Evolutionary conservation across 1,139 yeast genomes (phyloP).

Genomic region (Geotrichum fermentans): DNA sequence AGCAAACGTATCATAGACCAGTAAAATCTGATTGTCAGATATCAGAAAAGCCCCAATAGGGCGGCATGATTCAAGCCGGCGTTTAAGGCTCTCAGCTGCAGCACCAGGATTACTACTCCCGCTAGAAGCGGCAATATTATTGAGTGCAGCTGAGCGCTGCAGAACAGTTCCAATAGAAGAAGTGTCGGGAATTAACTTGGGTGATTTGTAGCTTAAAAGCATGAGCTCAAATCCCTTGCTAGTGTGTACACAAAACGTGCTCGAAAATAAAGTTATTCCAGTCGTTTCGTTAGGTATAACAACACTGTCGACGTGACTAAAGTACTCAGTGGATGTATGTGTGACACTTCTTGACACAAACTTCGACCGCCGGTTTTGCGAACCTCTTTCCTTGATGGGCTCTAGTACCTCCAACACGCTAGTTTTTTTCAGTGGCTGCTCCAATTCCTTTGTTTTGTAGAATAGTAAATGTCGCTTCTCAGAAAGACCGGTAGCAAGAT

Average conservation of each 20-base stretch:
- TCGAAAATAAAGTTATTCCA: conserved; percentile 41
- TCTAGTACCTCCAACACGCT: conserved; percentile 38
- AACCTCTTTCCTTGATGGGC: conserved; percentile 47
- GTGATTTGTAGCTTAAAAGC: conserved; percentile 54
- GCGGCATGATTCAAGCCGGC: conserved; percentile 32
- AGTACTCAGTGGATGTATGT: conserved; percentile 35
- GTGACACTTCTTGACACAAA: conserved; percentile 18
- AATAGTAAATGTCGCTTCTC: conserved; percentile 48
- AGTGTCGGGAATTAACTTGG: conserved; percentile 53
- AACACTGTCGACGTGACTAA: conserved; percentile 38
- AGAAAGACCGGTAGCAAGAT: conserved; percentile 15
- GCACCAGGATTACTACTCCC: conserved; percentile 5
- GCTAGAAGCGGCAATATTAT: conserved; percentile 6
- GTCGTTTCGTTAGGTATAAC: conserved; percentile 32
- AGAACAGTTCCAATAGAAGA: conserved; percentile 26
- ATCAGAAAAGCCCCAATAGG: conserved; percentile 65
- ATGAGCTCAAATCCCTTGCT: conserved; percentile 64
- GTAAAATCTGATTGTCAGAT: conserved; percentile 50
- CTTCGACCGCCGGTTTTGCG: conserved; percentile 35
- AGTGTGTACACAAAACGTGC: conserved; percentile 57
- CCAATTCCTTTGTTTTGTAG: conserved; percentile 35
- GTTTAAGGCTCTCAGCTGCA: conserved; percentile 25
- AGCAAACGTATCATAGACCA: conserved; percentile 72
- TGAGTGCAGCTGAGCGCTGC: conserved; percentile 25
- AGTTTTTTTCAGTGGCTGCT: conserved; percentile 22